Evolutionary conservation across 768 basidiomycete genomes (phyloP), one percentile per base, ranked within the genome.

Genomic region (Pleurotus citrinopileatus): DNA sequence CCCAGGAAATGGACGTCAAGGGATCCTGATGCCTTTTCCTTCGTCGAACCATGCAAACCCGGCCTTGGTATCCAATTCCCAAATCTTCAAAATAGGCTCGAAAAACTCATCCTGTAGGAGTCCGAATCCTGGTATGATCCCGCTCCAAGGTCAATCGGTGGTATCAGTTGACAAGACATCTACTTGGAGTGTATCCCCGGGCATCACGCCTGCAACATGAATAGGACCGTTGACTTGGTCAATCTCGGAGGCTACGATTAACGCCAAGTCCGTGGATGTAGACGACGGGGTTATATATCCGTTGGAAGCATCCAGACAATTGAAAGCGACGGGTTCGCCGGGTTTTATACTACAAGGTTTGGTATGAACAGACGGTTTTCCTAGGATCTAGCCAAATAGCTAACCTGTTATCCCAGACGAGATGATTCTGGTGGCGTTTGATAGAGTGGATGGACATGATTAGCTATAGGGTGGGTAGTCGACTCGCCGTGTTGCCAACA

Each of bases 131-230:
- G 82, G 80, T 37, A 84, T 76, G 46, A 80, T 55, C 2, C 71
- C 82, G 0, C 82, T 81, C 83, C 83, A 86, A 45, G 82, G 83
- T 83, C 83, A 86, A 6, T 76, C 69, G 8, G 80, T 81, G 0
- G 79, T 73, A 43, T 71, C 67, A 10, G 84, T 66, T 15, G 71
- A 67, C 32, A 84, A 67, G 45, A 85, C 73, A 54, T 86, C 83
- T 42, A 86, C 70, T 63, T 81, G 78, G 36, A 85, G 75, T 1
- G 79, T 81, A 61, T 86, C 82, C 19, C 83, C 82, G 1, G 80
- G 77, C 15, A 56, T 38, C 3, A 84, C 84, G 50, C 68, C 73
- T 29, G 77, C 68, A 54, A 86, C 69, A 63, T 71, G 81, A 23
- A 83, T 71, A 0, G 83, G 84, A 2, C 83, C 84, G 60, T 78